Evolutionary conservation across 2,329 filamentous ascomycete species (phyloP).

Genomic region (Xylariaceae sp.): DNA sequence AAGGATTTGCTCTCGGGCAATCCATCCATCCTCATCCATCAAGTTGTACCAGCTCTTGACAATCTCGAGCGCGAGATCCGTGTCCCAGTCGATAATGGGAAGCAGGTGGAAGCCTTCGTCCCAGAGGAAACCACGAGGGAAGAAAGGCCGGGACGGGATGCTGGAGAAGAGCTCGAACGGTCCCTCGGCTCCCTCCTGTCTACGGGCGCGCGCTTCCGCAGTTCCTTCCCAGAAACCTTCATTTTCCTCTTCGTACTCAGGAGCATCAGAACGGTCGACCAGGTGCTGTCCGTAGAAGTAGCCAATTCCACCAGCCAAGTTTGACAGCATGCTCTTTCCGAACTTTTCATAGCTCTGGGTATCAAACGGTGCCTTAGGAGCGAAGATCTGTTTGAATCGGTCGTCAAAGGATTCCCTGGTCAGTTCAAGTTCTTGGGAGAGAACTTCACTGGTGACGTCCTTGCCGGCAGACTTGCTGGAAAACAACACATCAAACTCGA

Average conservation of each 20-base stretch:
- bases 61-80: constrained; percentile 80
- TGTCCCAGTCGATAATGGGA: constrained; percentile 89
- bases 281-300: constrained; percentile 89
- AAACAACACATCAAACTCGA: constrained; percentile 91
- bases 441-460: constrained; percentile 52
- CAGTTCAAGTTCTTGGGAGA: constrained; percentile 64
- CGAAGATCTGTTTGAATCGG: constrained; percentile 67
- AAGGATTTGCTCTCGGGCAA: constrained; percentile 91
- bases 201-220: constrained; percentile 67
- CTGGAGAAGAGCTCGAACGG: constrained; percentile 86
- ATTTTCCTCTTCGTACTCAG: constrained; percentile 90
- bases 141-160: constrained; percentile 90
- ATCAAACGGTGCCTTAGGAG: constrained; percentile 70
- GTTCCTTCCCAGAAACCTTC: constrained; percentile 95
- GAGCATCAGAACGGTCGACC: constrained; percentile 84
- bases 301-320: constrained; percentile 86
- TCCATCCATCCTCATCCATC: constrained; percentile 97
- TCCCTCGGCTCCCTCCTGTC: constrained; percentile 65
- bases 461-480: constrained; percentile 66
- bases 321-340: constrained; percentile 87
- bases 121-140: constrained; percentile 94
- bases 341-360: constrained; percentile 70
- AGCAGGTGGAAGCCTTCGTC: constrained; percentile 95
- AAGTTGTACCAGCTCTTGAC: constrained; percentile 93
- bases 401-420: constrained; percentile 65